Evolutionary conservation across 176 grass and related monocot genomes (phyloP).

Genomic region (Rhipidocladum racemiflorum): DNA sequence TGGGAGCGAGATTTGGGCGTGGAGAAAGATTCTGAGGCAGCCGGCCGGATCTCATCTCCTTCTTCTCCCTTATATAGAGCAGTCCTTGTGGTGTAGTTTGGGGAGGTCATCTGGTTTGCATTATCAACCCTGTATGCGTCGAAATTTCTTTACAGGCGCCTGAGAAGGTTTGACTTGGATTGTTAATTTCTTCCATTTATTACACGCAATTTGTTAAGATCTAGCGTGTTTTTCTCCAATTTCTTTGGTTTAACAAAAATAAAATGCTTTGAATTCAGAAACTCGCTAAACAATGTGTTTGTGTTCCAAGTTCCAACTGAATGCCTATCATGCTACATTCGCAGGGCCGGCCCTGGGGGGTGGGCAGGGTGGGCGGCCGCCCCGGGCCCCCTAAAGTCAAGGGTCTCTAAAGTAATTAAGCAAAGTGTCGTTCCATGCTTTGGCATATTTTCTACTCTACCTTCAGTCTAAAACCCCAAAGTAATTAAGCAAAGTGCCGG

Average conservation of each 20-base stretch:
- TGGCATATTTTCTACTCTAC: too few relatives aligned
- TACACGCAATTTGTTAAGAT: not conserved
- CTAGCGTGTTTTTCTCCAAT: not conserved
- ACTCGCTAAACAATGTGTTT: not conserved
- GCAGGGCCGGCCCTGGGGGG: too few relatives aligned
- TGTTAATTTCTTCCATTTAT: not conserved
- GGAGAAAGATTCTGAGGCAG: not conserved
- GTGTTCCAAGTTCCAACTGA: too few relatives aligned
- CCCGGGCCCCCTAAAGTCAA: too few relatives aligned
- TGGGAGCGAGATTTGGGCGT: not conserved
- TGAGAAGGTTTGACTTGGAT: not conserved
- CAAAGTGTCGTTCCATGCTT: too few relatives aligned
- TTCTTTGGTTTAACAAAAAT: too few relatives aligned
- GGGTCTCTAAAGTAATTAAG: too few relatives aligned
- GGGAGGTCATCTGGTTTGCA: not conserved
- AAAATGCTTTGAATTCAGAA: too few relatives aligned
- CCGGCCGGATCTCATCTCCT: not conserved
- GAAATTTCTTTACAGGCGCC: not conserved
- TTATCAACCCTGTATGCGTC: not conserved
- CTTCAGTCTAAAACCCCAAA: too few relatives aligned
- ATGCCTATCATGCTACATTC: too few relatives aligned
- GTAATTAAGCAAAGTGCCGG: too few relatives aligned
- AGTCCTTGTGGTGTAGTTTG: not conserved
- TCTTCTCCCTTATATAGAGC: not conserved
- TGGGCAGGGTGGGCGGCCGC: too few relatives aligned